Conservation (phyloP, 495 filamentous ascomycete species). For the Podospora tetraspora region DNA sequence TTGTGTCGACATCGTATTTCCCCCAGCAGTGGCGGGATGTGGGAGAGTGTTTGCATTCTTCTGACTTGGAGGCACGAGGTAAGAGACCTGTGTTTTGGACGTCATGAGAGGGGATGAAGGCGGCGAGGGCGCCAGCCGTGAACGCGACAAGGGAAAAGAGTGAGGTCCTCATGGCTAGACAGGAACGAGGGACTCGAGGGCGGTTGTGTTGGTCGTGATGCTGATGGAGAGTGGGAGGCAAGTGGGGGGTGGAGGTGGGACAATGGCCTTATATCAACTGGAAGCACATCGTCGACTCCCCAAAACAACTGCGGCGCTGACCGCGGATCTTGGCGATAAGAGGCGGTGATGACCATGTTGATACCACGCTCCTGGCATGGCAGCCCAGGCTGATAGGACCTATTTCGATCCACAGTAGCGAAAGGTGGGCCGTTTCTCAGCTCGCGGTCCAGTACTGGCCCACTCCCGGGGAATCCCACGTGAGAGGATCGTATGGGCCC, state of each 20-base stretch:
- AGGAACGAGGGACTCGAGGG: not conserved
- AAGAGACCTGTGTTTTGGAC: not conserved
- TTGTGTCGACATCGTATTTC: constrained; percentile 23
- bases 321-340: not conserved
- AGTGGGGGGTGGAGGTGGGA: not conserved
- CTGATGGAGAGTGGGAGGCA: not conserved
- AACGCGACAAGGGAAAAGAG: not conserved
- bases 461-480: not conserved
- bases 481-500: not conserved
- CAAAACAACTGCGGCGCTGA: not conserved
- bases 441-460: not conserved
- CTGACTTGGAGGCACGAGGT: not conserved
- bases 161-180: constrained; percentile 1
- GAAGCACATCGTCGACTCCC: not conserved
- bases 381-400: not conserved
- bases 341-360: not conserved
- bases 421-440: not conserved
- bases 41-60: constrained; percentile 10
- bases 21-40: constrained; percentile 25
- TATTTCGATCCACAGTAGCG: not conserved
- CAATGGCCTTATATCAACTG: not conserved
- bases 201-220: not conserved
- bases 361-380: not conserved
- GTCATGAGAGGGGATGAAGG: not conserved
- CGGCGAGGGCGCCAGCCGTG: not conserved